Percentiles rank a stretch among this genome's conserved stretches.
phyloP scores from a whole-genome alignment of 176 grass and related monocot genomes.

The Bonia amplexicaulis region DNA sequence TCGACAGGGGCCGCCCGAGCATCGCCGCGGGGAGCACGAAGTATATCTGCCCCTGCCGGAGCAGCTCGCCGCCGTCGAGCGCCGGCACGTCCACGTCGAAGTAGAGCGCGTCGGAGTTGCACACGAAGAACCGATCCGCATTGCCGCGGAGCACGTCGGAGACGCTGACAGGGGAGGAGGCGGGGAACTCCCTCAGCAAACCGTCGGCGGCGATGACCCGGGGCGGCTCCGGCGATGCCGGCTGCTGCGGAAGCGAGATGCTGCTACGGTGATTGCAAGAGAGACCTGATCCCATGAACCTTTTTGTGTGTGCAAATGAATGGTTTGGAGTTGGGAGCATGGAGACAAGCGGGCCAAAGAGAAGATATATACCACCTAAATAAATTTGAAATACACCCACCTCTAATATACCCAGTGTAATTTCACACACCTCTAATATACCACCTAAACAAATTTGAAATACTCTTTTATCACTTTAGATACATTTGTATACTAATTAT shows the following conservation, averaged over 20 bases:
- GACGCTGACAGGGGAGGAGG: neutral
- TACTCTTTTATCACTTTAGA: too few species aligned
- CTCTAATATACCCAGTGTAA: too few species aligned
- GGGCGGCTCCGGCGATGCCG: slow-evolving; percentile 18
- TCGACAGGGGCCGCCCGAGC: slow-evolving; percentile 35
- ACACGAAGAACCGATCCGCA: slow-evolving; percentile 33
- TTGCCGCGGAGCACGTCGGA: slow-evolving; percentile 32
- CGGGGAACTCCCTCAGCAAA: slow-evolving; percentile 42
- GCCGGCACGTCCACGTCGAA: slow-evolving; percentile 41
- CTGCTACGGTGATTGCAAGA: slow-evolving; percentile 42
- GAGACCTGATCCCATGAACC: slow-evolving; percentile 51
- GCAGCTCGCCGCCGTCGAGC: slow-evolving; percentile 33
- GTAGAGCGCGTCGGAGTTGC: slow-evolving; percentile 66
- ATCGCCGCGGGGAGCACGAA: slow-evolving; percentile 51
- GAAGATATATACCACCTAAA: too few species aligned
- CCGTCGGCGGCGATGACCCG: slow-evolving; percentile 52
- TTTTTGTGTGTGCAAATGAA: neutral
- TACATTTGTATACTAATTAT: too few species aligned
- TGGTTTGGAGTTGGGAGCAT: slow-evolving; percentile 3
- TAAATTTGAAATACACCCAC: too few species aligned
- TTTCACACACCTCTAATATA: too few species aligned
- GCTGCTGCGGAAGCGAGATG: slow-evolving; percentile 11
- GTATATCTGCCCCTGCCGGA: slow-evolving; percentile 49
- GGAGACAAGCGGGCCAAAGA: neutral
- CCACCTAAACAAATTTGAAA: too few species aligned